Evolutionary conservation across 140 eudicot species (phyloP).

Genomic region (Ambrosia hybrid): DNA sequence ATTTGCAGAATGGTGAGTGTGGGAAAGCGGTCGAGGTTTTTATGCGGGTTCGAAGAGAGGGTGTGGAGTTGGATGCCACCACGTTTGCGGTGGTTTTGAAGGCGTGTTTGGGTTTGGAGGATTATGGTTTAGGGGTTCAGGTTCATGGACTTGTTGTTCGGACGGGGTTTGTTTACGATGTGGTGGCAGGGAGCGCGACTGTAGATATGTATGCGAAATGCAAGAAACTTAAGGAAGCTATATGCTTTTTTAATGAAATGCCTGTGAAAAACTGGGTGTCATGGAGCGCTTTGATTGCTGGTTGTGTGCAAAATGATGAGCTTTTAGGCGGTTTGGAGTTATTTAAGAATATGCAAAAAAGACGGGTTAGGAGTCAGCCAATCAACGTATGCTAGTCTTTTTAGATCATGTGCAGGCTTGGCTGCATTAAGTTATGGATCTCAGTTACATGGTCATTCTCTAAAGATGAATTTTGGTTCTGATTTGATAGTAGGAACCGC

Average conservation of each 20-base stretch:
- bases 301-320: constrained; percentile 64
- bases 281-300: constrained; percentile 84
- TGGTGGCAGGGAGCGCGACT: constrained; percentile 71
- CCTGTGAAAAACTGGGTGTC: constrained; percentile 82
- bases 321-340: constrained; percentile 52
- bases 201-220: constrained; percentile 86
- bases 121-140: constrained; percentile 52
- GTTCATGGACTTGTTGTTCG: constrained; percentile 59
- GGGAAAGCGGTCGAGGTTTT: constrained; percentile 50
- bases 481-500: constrained; percentile 80
- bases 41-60: constrained; percentile 37
- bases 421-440: constrained; percentile 48
- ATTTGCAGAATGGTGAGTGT: constrained; percentile 58
- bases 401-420: constrained; percentile 67
- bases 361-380: constrained; percentile 68
- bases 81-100: constrained; percentile 67
- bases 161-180: constrained; percentile 55
- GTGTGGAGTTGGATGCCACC: constrained; percentile 54
- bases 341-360: constrained; percentile 70
- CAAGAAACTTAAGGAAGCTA: constrained; percentile 50
- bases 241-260: constrained; percentile 54
- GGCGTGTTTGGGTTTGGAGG: constrained; percentile 64
- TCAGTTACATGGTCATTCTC: constrained; percentile 73
- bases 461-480: constrained; percentile 58
- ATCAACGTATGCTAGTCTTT: constrained; percentile 68